Percentiles rank a stretch among this genome's conserved stretches.
These are phyloP conservation scores for Globisporangium nagaii DNA, from an alignment of 352 stramenopile species.

Conservation along the genomic window DNA sequence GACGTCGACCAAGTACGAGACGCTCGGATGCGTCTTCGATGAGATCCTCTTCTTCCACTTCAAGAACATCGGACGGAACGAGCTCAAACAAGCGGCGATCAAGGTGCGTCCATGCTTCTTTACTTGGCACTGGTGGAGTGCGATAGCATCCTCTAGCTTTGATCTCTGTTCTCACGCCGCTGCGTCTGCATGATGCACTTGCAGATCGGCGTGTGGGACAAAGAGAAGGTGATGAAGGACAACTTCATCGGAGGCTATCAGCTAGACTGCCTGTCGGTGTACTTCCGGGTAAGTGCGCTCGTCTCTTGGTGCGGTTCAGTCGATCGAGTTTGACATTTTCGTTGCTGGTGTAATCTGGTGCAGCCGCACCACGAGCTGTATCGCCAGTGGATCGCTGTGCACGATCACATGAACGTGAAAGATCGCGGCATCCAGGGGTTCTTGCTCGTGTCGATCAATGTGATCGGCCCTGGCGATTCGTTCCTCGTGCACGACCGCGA, in stretches of 20 bases:
- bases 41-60: slow-evolving; percentile 90
- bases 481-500: slow-evolving; percentile 67
- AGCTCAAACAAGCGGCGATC: slow-evolving; percentile 60
- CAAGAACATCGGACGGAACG: slow-evolving; percentile 66
- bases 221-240: slow-evolving; percentile 59
- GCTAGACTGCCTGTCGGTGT: slow-evolving; percentile 74
- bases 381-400: slow-evolving; percentile 87
- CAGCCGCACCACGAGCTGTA: slow-evolving; percentile 85
- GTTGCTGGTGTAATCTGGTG: not conserved
- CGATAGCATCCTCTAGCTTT: not conserved
- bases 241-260: slow-evolving; percentile 86
- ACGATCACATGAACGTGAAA: slow-evolving; percentile 82
- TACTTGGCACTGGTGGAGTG: too few relatives aligned
- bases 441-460: slow-evolving; percentile 55
- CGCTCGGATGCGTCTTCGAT: slow-evolving; percentile 86
- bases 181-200: too few relatives aligned
- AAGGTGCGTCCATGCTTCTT: slow-evolving; percentile 50
- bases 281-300: slow-evolving; percentile 38
- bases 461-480: slow-evolving; percentile 66
- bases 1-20: slow-evolving; percentile 74
- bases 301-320: not conserved
- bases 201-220: slow-evolving; percentile 71
- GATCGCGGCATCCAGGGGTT: slow-evolving; percentile 84
- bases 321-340: too few relatives aligned
- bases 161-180: not conserved